phyloP scores from a whole-genome alignment of 1,284 basidiomycete genomes.

The Trichosporon sp. region DNA sequence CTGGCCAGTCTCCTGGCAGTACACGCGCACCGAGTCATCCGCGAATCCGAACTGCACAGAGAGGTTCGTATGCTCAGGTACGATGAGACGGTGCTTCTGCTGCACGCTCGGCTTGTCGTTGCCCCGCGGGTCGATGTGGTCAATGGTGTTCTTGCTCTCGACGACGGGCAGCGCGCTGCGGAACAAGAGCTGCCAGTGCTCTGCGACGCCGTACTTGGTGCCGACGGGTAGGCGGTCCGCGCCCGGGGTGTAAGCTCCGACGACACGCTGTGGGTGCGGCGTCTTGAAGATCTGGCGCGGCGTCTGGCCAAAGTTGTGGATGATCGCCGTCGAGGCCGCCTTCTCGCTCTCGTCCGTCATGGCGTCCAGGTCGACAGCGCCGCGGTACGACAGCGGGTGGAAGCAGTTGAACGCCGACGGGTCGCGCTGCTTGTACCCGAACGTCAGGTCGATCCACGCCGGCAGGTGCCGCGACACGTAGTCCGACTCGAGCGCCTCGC shows the following conservation, averaged over 20 bases:
- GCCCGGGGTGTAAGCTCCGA: slow-evolving; percentile 51
- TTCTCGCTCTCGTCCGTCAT: slow-evolving; percentile 82
- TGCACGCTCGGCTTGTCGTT: slow-evolving; percentile 26
- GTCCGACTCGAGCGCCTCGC: slow-evolving; percentile 82
- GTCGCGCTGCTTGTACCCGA: slow-evolving; percentile 77
- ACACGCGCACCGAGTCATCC: slow-evolving; percentile 37
- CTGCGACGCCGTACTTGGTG: slow-evolving; percentile 69
- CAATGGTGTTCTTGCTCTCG: slow-evolving; percentile 56
- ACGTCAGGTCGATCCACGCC: slow-evolving; percentile 86
- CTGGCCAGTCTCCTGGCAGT: slow-evolving; percentile 43
- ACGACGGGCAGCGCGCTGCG: slow-evolving; percentile 47
- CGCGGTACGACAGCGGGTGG: slow-evolving; percentile 92
- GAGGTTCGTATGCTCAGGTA: slow-evolving; percentile 25
- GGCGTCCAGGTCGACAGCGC: slow-evolving; percentile 78
- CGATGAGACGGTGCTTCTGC: slow-evolving; percentile 27
- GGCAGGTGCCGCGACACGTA: slow-evolving; percentile 81
- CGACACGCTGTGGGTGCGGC: slow-evolving; percentile 71
- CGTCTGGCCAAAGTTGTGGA: slow-evolving; percentile 92
- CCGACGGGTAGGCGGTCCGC: slow-evolving; percentile 65
- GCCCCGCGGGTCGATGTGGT: slow-evolving; percentile 52
- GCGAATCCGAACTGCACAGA: slow-evolving; percentile 47
- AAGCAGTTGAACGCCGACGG: slow-evolving; percentile 76
- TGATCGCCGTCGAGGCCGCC: slow-evolving; percentile 88
- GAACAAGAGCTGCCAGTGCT: slow-evolving; percentile 52
- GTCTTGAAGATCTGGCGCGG: slow-evolving; percentile 80